phyloP scores from a whole-genome alignment of 257 asterid species.

The Thymus quinquecostatus region DNA sequence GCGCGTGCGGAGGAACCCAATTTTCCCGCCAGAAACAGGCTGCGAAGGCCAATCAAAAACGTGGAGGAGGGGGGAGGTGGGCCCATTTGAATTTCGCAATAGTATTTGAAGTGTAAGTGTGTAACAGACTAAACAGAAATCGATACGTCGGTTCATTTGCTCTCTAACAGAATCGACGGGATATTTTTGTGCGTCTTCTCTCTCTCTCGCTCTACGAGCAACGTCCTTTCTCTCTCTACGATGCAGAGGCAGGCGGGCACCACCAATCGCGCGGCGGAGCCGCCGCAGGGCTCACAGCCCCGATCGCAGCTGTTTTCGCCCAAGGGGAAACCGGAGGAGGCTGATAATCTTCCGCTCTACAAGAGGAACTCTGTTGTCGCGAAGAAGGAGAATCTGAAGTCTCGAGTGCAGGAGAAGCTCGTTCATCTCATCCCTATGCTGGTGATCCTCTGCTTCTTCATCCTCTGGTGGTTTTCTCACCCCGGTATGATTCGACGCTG shows the following conservation, averaged over 20 bases:
- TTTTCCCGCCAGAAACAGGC: constrained; percentile 29
- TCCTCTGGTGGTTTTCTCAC: constrained; percentile 61
- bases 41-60: constrained; percentile 10
- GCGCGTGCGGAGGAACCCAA: not conserved
- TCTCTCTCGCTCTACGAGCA: constrained; percentile 20
- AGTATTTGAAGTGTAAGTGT: not conserved
- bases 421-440: constrained; percentile 50
- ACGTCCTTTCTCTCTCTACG: constrained; percentile 15
- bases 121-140: not conserved
- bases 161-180: constrained; percentile 16
- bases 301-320: constrained; percentile 16
- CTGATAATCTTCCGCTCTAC: constrained; percentile 37
- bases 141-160: not conserved
- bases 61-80: no score
- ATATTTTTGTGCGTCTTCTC: not conserved
- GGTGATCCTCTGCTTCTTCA: constrained; percentile 50
- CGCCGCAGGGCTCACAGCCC: constrained; percentile 20
- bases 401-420: constrained; percentile 23
- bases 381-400: constrained; percentile 29
- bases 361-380: constrained; percentile 1
- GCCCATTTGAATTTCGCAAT: no score
- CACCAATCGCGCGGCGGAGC: constrained; percentile 29
- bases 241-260: constrained; percentile 39
- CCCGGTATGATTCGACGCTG: constrained; percentile 39
- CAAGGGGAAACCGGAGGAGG: constrained; percentile 30